phyloP scores from a whole-genome alignment of 495 filamentous ascomycete genomes.

The Aspergillus cavernicola region DNA sequence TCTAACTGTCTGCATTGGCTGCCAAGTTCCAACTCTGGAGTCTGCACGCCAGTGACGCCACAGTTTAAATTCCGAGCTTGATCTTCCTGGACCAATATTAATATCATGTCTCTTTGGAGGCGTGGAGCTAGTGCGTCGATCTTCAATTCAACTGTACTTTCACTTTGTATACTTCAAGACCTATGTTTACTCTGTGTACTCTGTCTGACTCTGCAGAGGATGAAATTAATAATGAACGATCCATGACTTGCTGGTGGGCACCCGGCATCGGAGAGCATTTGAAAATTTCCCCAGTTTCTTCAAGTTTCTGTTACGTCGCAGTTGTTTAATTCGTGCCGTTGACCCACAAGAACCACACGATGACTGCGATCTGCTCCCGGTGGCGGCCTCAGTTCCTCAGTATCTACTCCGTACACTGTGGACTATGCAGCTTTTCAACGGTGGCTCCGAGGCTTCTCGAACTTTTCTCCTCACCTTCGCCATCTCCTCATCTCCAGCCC shows the following conservation, averaged over 20 bases:
- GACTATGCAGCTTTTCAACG: not conserved
- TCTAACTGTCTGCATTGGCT: too few relatives aligned
- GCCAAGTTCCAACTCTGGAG: not conserved
- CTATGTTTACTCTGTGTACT: too few relatives aligned
- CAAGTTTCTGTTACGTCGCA: conserved; percentile 6
- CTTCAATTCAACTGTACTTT: too few relatives aligned
- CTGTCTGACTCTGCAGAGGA: too few relatives aligned
- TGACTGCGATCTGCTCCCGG: conserved; percentile 2
- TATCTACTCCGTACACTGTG: too few relatives aligned
- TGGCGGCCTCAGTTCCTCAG: conserved; percentile 2
- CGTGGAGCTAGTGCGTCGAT: too few relatives aligned
- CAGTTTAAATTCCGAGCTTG: conserved; percentile 2
- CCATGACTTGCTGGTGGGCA: not conserved
- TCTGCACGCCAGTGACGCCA: conserved; percentile 1
- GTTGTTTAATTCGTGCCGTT: not conserved
- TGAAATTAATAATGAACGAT: not conserved
- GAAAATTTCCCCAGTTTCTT: conserved; percentile 9
- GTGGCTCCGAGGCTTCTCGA: not conserved
- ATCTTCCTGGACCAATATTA: not conserved
- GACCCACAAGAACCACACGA: conserved; percentile 1
- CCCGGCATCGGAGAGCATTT: conserved; percentile 5
- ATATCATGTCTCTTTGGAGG: too few relatives aligned
- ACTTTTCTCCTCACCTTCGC: too few relatives aligned
- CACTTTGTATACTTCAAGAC: too few relatives aligned
- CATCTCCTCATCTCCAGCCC: too few relatives aligned